Conservation (phyloP, 2,329 filamentous ascomycete species). For the Pseudocercospora vitis region DNA sequence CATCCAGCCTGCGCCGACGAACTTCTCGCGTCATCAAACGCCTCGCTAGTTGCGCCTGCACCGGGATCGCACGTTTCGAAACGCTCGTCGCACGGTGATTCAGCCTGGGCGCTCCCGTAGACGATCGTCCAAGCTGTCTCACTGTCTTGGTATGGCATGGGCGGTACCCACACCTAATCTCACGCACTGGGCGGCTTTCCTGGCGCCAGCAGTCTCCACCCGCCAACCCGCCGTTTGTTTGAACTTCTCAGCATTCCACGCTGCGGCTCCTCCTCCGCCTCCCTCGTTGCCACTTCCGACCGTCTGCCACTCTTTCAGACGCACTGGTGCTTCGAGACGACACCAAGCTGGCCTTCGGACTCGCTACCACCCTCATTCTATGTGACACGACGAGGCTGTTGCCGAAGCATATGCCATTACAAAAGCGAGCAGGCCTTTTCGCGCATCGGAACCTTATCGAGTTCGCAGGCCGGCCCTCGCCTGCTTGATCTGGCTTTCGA, state of each 20-base stretch:
- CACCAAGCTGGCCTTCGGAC: constrained; percentile 2
- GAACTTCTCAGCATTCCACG: constrained; percentile 1
- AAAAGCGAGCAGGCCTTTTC: neutral
- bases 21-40: neutral
- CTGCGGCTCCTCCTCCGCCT: neutral
- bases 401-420: neutral
- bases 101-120: neutral
- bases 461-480: neutral
- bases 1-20: neutral
- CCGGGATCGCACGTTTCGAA: neutral
- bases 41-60: neutral
- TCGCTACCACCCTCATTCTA: neutral
- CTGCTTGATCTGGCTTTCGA: neutral
- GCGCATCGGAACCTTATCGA: neutral
- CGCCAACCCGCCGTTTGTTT: constrained; percentile 1
- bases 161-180: neutral
- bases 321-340: constrained; percentile 4
- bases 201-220: neutral
- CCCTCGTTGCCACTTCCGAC: neutral
- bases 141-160: neutral
- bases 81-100: neutral
- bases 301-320: constrained; percentile 14
- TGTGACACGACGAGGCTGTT: constrained; percentile 10
- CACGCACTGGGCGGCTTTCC: neutral
- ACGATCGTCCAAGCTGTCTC: neutral